Percentiles rank a stretch among this genome's conserved stretches.
These are phyloP conservation scores for Penicillium hordei DNA, from an alignment of 2,329 filamentous ascomycete genomes.

Conservation along the genomic window DNA sequence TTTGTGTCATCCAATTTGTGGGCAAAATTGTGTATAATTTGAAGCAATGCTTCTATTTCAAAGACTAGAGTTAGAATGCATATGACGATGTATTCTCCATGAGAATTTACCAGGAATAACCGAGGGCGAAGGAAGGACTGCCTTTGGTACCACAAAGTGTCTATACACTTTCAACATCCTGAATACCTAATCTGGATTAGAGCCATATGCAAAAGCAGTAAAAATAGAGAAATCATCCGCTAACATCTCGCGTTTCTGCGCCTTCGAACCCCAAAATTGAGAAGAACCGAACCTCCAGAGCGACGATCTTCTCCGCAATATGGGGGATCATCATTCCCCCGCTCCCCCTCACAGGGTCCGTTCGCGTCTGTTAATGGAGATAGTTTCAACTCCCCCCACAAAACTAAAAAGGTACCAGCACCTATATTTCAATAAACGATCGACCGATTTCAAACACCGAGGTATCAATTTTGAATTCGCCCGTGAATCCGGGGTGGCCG, in stretches of 20 bases:
- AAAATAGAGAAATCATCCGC: background rate
- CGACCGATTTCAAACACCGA: background rate
- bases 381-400: background rate
- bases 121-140: too few species aligned
- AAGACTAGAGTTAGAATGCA: too few species aligned
- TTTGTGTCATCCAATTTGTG: too few species aligned
- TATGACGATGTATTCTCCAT: too few species aligned
- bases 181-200: background rate
- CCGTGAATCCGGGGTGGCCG: background rate
- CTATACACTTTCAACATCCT: too few species aligned
- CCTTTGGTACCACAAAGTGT: too few species aligned
- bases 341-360: background rate
- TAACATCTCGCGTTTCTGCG: background rate
- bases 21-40: too few species aligned
- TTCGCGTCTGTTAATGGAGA: background rate
- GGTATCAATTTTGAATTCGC: constrained; percentile 1
- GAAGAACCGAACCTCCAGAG: background rate
- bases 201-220: background rate
- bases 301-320: constrained; percentile 7
- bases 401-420: background rate
- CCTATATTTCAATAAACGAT: background rate
- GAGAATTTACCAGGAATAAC: too few species aligned
- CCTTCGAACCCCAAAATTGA: background rate
- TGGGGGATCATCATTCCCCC: constrained; percentile 2
- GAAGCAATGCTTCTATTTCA: too few species aligned